Evolutionary conservation across 1,284 basidiomycete species (phyloP).

Genomic region (Takashimella koratensis): DNA sequence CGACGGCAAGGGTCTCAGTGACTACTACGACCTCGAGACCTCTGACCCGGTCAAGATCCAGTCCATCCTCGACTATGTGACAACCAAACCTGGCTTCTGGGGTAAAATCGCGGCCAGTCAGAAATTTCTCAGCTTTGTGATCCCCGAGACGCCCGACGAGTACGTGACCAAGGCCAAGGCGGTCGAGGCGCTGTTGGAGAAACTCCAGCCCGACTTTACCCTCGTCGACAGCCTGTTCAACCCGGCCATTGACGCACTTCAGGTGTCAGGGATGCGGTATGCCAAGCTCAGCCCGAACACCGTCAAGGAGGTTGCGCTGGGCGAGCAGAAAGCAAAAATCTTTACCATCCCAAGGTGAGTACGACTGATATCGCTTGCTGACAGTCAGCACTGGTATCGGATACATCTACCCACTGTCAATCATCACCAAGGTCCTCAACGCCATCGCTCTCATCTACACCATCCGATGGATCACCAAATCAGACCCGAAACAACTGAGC

Average conservation of each 20-base stretch:
- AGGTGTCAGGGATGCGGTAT: constrained; percentile 2
- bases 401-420: constrained; percentile 16
- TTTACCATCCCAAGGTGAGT: constrained; percentile 21
- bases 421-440: constrained; percentile 20
- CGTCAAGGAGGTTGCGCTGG: constrained; percentile 16
- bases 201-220: constrained; percentile 15
- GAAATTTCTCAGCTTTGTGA: constrained; percentile 2
- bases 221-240: constrained; percentile 14
- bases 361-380: neutral
- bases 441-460: constrained; percentile 9
- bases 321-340: constrained; percentile 7
- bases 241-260: constrained; percentile 15
- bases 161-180: constrained; percentile 14
- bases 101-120: neutral
- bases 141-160: constrained; percentile 13
- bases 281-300: constrained; percentile 18
- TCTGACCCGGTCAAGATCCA: too few relatives aligned
- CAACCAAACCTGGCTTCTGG: constrained; percentile 5
- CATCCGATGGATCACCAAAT: constrained; percentile 3
- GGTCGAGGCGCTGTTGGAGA: constrained; percentile 3
- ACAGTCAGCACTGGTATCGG: constrained; percentile 11
- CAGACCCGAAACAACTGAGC: constrained; percentile 6
- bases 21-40: constrained; percentile 1
- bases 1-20: constrained; percentile 9
- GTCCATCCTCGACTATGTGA: neutral